A percentile compares a stretch with the other conserved stretches of the same genome.
These are phyloP conservation scores for Geotrichum cucujoidarum DNA, from an alignment of 1,139 yeast species.

Conservation along the genomic window DNA sequence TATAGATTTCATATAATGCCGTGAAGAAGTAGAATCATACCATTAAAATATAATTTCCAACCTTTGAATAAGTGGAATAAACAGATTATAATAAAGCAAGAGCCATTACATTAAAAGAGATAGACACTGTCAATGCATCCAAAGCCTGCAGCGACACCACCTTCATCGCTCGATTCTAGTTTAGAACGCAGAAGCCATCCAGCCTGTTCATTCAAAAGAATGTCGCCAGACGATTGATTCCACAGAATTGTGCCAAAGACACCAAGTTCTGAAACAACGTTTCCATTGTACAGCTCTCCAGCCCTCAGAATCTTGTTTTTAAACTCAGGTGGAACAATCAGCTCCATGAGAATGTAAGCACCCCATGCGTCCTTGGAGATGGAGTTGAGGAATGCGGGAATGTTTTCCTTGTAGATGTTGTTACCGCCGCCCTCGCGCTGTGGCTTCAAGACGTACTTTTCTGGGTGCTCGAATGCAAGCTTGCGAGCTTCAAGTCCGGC, in stretches of 20 bases:
- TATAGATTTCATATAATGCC: background rate
- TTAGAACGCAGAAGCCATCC: slow-evolving; percentile 90
- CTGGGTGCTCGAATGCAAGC: slow-evolving; percentile 64
- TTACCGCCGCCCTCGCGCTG: slow-evolving; percentile 97
- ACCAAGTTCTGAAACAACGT: slow-evolving; percentile 84
- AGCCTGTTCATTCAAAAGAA: slow-evolving; percentile 54
- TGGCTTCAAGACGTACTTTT: slow-evolving; percentile 79
- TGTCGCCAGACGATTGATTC: slow-evolving; percentile 55
- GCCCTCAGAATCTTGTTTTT: slow-evolving; percentile 68
- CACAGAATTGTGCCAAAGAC: slow-evolving; percentile 80
- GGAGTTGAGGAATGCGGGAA: slow-evolving; percentile 61
- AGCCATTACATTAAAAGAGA: slow-evolving; percentile 27
- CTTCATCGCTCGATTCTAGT: slow-evolving; percentile 82
- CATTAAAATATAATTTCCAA: too few relatives aligned
- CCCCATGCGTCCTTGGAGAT: slow-evolving; percentile 76
- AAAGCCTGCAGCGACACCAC: slow-evolving; percentile 98
- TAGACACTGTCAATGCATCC: slow-evolving; percentile 85
- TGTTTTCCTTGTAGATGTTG: slow-evolving; percentile 78
- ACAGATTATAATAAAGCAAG: too few relatives aligned
- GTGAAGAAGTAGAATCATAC: too few relatives aligned
- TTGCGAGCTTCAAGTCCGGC: slow-evolving; percentile 61
- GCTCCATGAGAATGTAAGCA: slow-evolving; percentile 89
- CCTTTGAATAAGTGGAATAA: too few relatives aligned
- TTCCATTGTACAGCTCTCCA: slow-evolving; percentile 56
- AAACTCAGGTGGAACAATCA: slow-evolving; percentile 69